phyloP scores from a whole-genome alignment of 2,329 filamentous ascomycete genomes.

The Xylaria sp. region DNA sequence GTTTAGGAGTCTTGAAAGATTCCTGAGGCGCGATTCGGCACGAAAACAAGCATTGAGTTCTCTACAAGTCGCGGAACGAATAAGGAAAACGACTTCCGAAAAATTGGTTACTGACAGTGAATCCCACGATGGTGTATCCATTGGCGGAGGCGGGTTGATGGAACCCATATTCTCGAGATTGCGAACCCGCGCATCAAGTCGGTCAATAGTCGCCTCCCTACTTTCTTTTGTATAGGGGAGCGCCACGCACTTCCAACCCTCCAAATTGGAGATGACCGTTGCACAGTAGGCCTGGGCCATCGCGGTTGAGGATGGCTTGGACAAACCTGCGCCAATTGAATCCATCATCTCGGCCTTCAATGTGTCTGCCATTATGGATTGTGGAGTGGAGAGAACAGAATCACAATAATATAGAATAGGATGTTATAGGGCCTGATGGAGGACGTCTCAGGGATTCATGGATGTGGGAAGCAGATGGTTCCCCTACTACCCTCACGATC shows the following conservation, averaged over 20 bases:
- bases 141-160: slow-evolving; percentile 44
- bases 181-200: slow-evolving; percentile 42
- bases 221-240: slow-evolving; percentile 20
- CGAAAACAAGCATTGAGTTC: not conserved
- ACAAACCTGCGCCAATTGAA: slow-evolving; percentile 3
- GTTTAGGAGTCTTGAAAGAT: not conserved
- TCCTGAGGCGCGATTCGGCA: not conserved
- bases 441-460: not conserved
- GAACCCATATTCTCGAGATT: slow-evolving; percentile 34
- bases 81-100: not conserved
- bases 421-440: not conserved
- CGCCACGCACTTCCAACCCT: slow-evolving; percentile 34
- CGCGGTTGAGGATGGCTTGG: not conserved
- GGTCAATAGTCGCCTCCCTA: slow-evolving; percentile 29
- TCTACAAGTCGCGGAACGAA: not conserved
- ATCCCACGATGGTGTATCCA: slow-evolving; percentile 43
- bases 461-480: not conserved
- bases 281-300: slow-evolving; percentile 43
- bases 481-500: not conserved
- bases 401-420: not conserved
- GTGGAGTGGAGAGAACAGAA: not conserved
- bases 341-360: slow-evolving; percentile 20
- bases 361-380: slow-evolving; percentile 25
- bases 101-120: slow-evolving; percentile 35
- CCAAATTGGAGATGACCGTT: slow-evolving; percentile 42